Evolutionary conservation across 1,284 basidiomycete genomes (phyloP).

Genomic region (Boletus mariae): DNA sequence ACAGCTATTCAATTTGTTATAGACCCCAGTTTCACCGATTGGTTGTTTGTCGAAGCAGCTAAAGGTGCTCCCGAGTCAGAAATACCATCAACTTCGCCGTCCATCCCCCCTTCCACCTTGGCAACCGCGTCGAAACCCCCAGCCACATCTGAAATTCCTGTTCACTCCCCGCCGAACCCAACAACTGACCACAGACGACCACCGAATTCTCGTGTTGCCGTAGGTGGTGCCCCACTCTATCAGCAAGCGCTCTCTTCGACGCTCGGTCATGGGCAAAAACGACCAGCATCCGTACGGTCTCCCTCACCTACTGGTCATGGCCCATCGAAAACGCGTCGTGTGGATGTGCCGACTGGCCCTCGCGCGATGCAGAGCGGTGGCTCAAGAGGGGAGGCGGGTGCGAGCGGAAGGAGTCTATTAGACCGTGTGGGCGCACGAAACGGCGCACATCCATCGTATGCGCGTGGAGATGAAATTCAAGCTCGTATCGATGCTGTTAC

Average conservation of each 20-base stretch:
- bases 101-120: slow-evolving; percentile 33
- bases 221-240: slow-evolving; percentile 44
- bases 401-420: slow-evolving; percentile 57
- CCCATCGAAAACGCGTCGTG: slow-evolving; percentile 65
- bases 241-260: slow-evolving; percentile 69
- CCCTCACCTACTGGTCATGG: slow-evolving; percentile 61
- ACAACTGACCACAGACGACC: slow-evolving; percentile 41
- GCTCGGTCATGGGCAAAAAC: slow-evolving; percentile 62
- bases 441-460: slow-evolving; percentile 16
- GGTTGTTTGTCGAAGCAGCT: slow-evolving; percentile 76
- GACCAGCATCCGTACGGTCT: slow-evolving; percentile 66
- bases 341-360: slow-evolving; percentile 73
- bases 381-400: slow-evolving; percentile 22
- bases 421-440: slow-evolving; percentile 67
- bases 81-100: slow-evolving; percentile 32
- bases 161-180: slow-evolving; percentile 26
- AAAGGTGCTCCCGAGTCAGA: slow-evolving; percentile 56
- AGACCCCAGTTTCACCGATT: slow-evolving; percentile 79
- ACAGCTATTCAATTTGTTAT: slow-evolving; percentile 4
- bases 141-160: slow-evolving; percentile 23
- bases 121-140: slow-evolving; percentile 14
- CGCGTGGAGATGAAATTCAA: slow-evolving; percentile 65
- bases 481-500: slow-evolving; percentile 76
- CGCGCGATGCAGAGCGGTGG: slow-evolving; percentile 70
- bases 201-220: slow-evolving; percentile 40